A percentile compares a stretch with the other conserved stretches of the same genome.
Conservation (phyloP, 177 flowering plant species). For the Vitis hybrid region DNA sequence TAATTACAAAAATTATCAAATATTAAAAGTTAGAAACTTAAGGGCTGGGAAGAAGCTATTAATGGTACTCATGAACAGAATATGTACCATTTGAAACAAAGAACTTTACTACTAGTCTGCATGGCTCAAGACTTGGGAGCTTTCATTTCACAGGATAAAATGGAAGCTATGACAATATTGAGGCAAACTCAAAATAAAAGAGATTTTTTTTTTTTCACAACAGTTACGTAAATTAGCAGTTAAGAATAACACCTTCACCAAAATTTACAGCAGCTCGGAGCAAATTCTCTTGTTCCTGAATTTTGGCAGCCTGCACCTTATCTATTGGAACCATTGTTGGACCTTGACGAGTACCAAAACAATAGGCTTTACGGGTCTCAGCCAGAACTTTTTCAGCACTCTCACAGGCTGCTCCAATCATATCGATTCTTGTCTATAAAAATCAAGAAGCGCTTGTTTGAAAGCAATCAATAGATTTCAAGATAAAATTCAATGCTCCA, state of each 20-base stretch:
- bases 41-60: too few species aligned
- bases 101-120: neutral
- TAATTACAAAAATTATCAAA: too few species aligned
- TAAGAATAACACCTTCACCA: conserved; percentile 67
- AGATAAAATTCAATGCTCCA: neutral
- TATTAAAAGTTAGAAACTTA: too few species aligned
- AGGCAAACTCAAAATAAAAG: neutral
- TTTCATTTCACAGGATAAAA: neutral
- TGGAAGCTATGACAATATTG: neutral
- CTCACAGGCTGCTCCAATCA: conserved; percentile 94
- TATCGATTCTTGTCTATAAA: conserved; percentile 79
- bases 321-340: conserved; percentile 70
- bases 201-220: neutral
- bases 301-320: conserved; percentile 90
- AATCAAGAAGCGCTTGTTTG: conserved; percentile 5
- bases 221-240: neutral
- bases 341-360: conserved; percentile 83
- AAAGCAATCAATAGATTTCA: neutral
- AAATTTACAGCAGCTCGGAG: conserved; percentile 87
- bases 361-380: conserved; percentile 83
- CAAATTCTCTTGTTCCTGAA: conserved; percentile 83
- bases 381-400: conserved; percentile 91
- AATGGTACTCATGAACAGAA: too few species aligned
- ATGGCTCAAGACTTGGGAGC: neutral
- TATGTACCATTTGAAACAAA: too few species aligned